phyloP scores from a whole-genome alignment of 768 basidiomycete genomes.

The Trametes cingulata region DNA sequence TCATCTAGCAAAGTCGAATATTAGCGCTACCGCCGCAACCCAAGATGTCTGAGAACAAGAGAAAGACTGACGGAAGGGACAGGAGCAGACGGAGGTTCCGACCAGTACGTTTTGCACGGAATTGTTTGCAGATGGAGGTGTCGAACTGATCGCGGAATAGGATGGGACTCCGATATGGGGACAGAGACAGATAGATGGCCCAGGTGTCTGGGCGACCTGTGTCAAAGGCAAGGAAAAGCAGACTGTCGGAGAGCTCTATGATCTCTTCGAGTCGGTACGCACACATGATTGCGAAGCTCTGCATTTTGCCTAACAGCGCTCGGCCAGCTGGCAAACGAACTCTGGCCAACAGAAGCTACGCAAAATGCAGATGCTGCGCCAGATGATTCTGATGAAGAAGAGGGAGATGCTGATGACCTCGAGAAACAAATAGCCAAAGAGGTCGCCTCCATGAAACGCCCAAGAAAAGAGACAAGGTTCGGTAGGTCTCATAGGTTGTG shows the following conservation, averaged over 20 bases:
- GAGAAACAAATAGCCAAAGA: constrained; percentile 76
- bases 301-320: not conserved
- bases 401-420: constrained; percentile 44
- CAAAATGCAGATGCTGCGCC: constrained; percentile 5
- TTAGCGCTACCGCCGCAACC: not conserved
- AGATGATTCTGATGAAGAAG: constrained; percentile 30
- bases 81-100: constrained; percentile 26
- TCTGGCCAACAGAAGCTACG: constrained; percentile 58
- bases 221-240: constrained; percentile 83
- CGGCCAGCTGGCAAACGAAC: constrained; percentile 62
- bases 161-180: constrained; percentile 70
- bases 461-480: constrained; percentile 63
- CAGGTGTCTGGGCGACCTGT: constrained; percentile 85
- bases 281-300: not conserved
- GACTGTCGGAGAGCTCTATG: constrained; percentile 73
- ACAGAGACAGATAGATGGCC: constrained; percentile 70
- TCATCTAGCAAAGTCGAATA: not conserved
- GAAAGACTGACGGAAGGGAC: constrained; percentile 28
- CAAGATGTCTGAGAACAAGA: constrained; percentile 25
- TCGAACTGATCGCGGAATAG: constrained; percentile 40
- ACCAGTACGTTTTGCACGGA: constrained; percentile 15
- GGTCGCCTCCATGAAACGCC: constrained; percentile 67
- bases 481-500: constrained; percentile 41
- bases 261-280: constrained; percentile 75
- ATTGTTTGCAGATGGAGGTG: no score